A percentile compares a stretch with the other conserved stretches of the same genome.
phyloP scores from a whole-genome alignment of 257 asterid genomes.

The Ilex aquifolium region DNA sequence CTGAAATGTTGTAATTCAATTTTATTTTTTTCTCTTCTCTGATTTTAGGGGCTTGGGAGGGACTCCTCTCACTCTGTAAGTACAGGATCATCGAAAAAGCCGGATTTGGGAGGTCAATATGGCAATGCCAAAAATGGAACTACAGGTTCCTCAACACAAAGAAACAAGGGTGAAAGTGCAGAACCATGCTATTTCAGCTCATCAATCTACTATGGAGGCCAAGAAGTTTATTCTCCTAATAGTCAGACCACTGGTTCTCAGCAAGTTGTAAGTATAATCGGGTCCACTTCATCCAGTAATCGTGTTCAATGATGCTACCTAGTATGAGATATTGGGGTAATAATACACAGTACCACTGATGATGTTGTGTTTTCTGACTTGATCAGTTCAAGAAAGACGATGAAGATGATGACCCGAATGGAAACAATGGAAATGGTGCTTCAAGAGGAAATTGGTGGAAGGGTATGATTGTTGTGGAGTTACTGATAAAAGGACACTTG shows the following conservation, averaged over 20 bases:
- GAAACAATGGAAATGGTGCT: conserved; percentile 44
- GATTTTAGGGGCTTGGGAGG: conserved; percentile 47
- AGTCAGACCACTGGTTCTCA: conserved; percentile 28
- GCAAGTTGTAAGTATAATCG: conserved; percentile 31
- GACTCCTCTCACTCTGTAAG: conserved; percentile 25
- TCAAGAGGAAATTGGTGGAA: conserved; percentile 94
- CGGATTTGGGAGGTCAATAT: conserved; percentile 10
- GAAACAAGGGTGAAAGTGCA: conserved; percentile 16
- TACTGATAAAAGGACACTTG: neutral
- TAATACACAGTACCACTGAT: neutral
- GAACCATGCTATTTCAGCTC: conserved; percentile 73
- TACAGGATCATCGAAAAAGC: conserved; percentile 21
- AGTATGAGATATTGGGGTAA: neutral
- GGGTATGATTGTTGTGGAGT: conserved; percentile 29
- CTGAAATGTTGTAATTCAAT: neutral
- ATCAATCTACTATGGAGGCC: conserved; percentile 79
- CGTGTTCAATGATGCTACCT: too few species aligned
- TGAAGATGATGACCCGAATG: conserved; percentile 40
- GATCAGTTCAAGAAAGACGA: conserved; percentile 50
- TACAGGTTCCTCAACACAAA: conserved; percentile 30
- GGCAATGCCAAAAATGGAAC: conserved; percentile 24
- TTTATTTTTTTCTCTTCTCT: neutral
- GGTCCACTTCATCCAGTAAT: too few species aligned
- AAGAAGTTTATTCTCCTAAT: conserved; percentile 55
- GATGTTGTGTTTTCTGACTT: neutral